These are phyloP conservation scores for Cryphonectria parasitica DNA, from an alignment of 2,329 filamentous ascomycete genomes.

Conservation along the genomic window DNA sequence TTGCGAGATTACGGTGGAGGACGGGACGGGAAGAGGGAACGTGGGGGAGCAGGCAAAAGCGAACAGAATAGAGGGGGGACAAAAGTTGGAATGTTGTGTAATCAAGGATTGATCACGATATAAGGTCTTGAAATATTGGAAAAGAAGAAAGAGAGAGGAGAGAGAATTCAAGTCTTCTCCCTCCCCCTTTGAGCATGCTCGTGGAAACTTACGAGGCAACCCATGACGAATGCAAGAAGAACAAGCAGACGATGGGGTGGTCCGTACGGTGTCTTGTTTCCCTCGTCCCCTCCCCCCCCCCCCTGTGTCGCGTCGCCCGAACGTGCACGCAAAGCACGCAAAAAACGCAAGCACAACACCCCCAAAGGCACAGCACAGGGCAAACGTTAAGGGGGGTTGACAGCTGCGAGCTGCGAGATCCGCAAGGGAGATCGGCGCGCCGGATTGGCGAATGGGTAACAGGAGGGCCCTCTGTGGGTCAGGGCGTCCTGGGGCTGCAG, in stretches of 20 bases:
- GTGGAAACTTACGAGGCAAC: slow-evolving; percentile 30
- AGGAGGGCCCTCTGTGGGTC: not conserved
- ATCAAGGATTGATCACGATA: not conserved
- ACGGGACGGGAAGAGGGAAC: not conserved
- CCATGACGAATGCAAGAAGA: slow-evolving; percentile 19
- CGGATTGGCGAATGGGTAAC: slow-evolving; percentile 1
- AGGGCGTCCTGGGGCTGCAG: not conserved
- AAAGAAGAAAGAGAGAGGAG: not conserved
- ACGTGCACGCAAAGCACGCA: not conserved
- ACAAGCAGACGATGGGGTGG: slow-evolving; percentile 17
- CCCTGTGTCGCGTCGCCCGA: not conserved
- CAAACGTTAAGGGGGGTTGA: slow-evolving; percentile 14
- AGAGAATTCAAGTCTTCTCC: slow-evolving; percentile 13
- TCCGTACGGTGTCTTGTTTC: slow-evolving; percentile 21
- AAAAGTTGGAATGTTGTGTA: not conserved
- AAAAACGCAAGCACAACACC: not conserved
- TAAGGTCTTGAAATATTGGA: not conserved
- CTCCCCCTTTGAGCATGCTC: not conserved
- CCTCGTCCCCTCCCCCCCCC: not conserved
- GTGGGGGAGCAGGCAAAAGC: not conserved
- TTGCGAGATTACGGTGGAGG: slow-evolving; percentile 14
- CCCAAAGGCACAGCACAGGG: not conserved
- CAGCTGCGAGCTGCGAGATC: slow-evolving; percentile 12
- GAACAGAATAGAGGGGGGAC: not conserved
- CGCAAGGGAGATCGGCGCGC: slow-evolving; percentile 12